Conservation (phyloP, 176 grass and related monocot species). For the Phragmites australis region DNA sequence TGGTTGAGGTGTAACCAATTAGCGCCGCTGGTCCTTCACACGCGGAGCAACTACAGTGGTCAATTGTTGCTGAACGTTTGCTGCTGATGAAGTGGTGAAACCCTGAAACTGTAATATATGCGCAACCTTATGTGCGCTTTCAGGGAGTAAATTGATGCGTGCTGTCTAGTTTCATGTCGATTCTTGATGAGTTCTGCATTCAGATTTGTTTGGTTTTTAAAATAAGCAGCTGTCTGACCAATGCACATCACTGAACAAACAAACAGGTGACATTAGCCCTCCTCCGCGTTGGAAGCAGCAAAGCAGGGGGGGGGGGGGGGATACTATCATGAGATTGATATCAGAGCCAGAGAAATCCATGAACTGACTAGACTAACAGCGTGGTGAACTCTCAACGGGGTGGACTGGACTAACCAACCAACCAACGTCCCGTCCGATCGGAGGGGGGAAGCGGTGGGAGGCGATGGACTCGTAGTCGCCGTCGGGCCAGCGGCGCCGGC, state of each 20-base stretch:
- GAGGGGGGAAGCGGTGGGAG: not conserved
- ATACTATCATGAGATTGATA: too few relatives aligned
- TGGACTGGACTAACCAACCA: not conserved
- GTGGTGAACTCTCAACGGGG: not conserved
- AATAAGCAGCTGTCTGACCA: not conserved
- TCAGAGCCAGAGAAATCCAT: not conserved
- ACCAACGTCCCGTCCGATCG: conserved; percentile 7
- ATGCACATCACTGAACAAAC: not conserved
- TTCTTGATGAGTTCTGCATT: not conserved
- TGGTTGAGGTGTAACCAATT: not conserved
- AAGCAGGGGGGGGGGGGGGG: too few relatives aligned
- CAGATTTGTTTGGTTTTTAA: not conserved
- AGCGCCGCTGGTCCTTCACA: not conserved
- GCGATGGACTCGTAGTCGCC: conserved; percentile 18
- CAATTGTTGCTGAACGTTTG: not conserved
- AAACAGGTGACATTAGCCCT: not conserved
- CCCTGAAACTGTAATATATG: not conserved
- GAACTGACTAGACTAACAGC: not conserved
- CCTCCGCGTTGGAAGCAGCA: too few relatives aligned
- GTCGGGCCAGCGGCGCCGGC: not conserved
- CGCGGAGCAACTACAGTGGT: too few relatives aligned
- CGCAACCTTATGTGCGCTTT: not conserved
- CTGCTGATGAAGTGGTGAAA: not conserved
- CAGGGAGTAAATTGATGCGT: not conserved
- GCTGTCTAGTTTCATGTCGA: not conserved